Base-by-base conservation (phyloP, 805 yeast species). In the Nakazawaea anatomiae region DNA sequence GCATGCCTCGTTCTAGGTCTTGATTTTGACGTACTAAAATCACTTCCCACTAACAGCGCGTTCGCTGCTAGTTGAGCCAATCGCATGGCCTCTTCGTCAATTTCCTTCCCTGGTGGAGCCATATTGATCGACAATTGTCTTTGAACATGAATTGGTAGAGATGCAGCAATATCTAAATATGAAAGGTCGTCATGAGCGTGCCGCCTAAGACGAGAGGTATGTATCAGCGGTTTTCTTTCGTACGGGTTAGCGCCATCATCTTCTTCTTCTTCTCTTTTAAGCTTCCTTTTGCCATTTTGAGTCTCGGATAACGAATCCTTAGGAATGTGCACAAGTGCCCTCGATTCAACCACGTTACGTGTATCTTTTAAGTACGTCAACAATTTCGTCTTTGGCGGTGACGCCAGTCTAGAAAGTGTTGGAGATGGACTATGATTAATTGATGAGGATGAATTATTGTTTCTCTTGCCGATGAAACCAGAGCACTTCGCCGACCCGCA, bases 401-500 rank as follows among this genome's bases (percentile, higher is more conserved):
- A 38, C 4, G 8, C 40, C 14, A 10, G 28, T 8, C 42, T 39
- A 6, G n/a, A 10, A 14, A 12, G 38, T 28, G 39, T 28, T 14
- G 32, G 30, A n/a, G 47, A 27, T n/a, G 47, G 7, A 29, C 39
- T 42, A 14, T 25, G 36, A 18, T 48, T 29, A 12, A 27, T 38
- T n/a, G 40, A 18, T 27, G 49, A 30, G 28, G 39, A 45, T 11
- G 31, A 4, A 34, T 25, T 5, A 38, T 39, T 32, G 6, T 62
- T 58, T 46, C 57, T 61, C 31, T 66, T 64, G 39, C 73, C 70
- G 51, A 72, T 68, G 56, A 62, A 59, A 4, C 77, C 78, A 4
- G 74, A 60, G 52, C 81, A 76, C 30, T 62, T 63, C 3, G 57
- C 39, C 6, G 72, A 53, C 1, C 76, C 77, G 57, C 81, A 76